These are phyloP conservation scores for Hyaloscypha hepaticicola DNA, from an alignment of 495 filamentous ascomycete genomes.

Conservation along the genomic window DNA sequence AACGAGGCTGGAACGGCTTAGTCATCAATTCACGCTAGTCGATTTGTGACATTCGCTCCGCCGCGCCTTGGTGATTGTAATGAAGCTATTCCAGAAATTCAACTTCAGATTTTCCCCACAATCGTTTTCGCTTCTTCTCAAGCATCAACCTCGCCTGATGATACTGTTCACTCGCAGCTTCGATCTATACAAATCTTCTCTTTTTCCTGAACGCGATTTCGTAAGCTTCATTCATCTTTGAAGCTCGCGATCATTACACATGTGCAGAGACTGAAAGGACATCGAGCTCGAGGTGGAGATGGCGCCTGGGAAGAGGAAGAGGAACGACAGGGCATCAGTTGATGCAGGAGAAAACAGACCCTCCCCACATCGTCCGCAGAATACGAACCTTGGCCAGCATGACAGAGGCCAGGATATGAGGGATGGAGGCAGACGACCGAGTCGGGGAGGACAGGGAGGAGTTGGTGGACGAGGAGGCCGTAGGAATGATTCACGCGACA, in stretches of 20 bases:
- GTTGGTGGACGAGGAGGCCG: slow-evolving; percentile 28
- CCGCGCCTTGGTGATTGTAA: neutral
- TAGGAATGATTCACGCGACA: slow-evolving; percentile 27
- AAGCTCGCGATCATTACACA: slow-evolving; percentile 17
- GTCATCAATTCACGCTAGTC: no score
- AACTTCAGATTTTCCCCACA: neutral
- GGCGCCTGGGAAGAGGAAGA: slow-evolving; percentile 49
- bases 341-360: slow-evolving; percentile 46
- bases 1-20: neutral
- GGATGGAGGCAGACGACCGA: slow-evolving; percentile 26
- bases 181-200: neutral
- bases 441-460: slow-evolving; percentile 28
- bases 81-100: neutral
- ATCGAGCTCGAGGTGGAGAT: slow-evolving; percentile 23
- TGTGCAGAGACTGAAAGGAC: slow-evolving; percentile 20
- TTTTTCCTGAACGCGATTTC: slow-evolving; percentile 7
- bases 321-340: slow-evolving; percentile 42
- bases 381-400: slow-evolving; percentile 48
- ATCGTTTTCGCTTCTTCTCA: neutral
- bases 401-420: slow-evolving; percentile 34
- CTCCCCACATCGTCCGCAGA: slow-evolving; percentile 51
- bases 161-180: neutral
- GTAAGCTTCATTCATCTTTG: slow-evolving; percentile 1
- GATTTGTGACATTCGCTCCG: no score
- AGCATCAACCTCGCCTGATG: neutral